Evolutionary conservation across 192 early-diverging fungal genomes (phyloP).

Genomic region (Umbelopsis sp.): DNA sequence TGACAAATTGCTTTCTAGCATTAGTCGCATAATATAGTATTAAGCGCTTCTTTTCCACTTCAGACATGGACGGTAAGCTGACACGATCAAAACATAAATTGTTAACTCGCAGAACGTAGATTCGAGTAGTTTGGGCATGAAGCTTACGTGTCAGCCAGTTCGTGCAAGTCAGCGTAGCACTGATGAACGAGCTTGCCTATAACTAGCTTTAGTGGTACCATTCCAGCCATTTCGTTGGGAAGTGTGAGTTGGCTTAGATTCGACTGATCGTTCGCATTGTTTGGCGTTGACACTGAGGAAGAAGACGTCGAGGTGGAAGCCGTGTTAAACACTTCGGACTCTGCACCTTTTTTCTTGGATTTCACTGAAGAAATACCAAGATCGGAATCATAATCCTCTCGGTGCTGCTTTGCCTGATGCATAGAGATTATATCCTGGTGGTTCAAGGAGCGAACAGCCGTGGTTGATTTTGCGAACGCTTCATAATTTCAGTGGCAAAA

Average conservation of each 20-base stretch:
- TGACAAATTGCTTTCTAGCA: slow-evolving; percentile 67
- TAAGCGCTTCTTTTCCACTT: slow-evolving; percentile 58
- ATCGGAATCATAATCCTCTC: slow-evolving; percentile 13
- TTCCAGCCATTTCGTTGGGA: slow-evolving; percentile 61
- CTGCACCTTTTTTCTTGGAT: not conserved
- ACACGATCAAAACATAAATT: slow-evolving; percentile 8
- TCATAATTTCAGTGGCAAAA: too few relatives aligned
- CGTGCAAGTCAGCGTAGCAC: slow-evolving; percentile 68
- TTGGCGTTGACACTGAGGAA: slow-evolving; percentile 1
- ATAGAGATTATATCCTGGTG: not conserved
- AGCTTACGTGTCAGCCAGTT: slow-evolving; percentile 64
- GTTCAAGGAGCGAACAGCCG: too few relatives aligned
- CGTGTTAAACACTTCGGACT: not conserved
- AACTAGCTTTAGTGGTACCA: slow-evolving; percentile 62
- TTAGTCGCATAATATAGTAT: slow-evolving; percentile 67
- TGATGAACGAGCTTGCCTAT: slow-evolving; percentile 65
- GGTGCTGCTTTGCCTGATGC: slow-evolving; percentile 17
- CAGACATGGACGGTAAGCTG: slow-evolving; percentile 60
- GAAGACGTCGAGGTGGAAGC: not conserved
- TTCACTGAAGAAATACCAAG: slow-evolving; percentile 9
- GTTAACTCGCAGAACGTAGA: too few relatives aligned
- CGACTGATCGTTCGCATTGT: not conserved
- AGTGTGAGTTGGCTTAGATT: slow-evolving; percentile 38
- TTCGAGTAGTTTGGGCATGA: not conserved
- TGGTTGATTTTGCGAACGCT: too few relatives aligned